Conservation (phyloP, 345 rosid species). For the Lumnitzera racemosa region DNA sequence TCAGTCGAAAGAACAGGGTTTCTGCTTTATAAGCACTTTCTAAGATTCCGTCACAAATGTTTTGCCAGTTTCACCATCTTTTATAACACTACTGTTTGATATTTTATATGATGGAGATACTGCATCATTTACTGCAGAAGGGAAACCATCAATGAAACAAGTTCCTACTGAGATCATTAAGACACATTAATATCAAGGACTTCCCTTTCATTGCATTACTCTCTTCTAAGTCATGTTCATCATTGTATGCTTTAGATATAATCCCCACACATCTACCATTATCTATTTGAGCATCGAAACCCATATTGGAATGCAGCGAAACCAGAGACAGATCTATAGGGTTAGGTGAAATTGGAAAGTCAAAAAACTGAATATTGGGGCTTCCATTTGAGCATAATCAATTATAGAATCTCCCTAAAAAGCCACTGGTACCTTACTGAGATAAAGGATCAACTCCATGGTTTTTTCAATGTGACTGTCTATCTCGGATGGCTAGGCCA, state of each 20-base stretch:
- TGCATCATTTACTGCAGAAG: constrained; percentile 13
- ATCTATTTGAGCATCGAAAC: constrained; percentile 15
- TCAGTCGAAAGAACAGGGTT: constrained; percentile 18
- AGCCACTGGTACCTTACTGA: constrained; percentile 45
- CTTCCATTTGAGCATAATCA: constrained; percentile 21
- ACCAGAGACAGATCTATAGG: constrained; percentile 16
- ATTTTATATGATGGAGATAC: constrained; percentile 18
- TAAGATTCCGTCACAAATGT: constrained; percentile 14
- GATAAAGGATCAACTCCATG: constrained; percentile 33
- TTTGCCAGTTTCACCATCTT: constrained; percentile 20
- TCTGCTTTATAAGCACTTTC: constrained; percentile 12
- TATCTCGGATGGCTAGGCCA: neutral
- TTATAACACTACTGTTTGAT: constrained; percentile 27
- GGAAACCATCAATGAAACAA: constrained; percentile 30
- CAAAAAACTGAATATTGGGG: neutral
- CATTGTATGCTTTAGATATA: constrained; percentile 8
- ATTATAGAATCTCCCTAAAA: constrained; percentile 20
- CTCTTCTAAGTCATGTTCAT: constrained; percentile 30
- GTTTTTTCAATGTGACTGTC: constrained; percentile 16
- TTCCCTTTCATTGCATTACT: constrained; percentile 16
- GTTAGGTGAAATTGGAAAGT: constrained; percentile 25
- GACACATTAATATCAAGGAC: constrained; percentile 13
- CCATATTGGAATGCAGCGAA: neutral
- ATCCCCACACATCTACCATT: constrained; percentile 8
- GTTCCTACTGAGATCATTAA: constrained; percentile 17